Evolutionary conservation across 2,329 filamentous ascomycete genomes (phyloP), one percentile per base, ranked within the genome.

Genomic region (Beauveria asiatica): DNA sequence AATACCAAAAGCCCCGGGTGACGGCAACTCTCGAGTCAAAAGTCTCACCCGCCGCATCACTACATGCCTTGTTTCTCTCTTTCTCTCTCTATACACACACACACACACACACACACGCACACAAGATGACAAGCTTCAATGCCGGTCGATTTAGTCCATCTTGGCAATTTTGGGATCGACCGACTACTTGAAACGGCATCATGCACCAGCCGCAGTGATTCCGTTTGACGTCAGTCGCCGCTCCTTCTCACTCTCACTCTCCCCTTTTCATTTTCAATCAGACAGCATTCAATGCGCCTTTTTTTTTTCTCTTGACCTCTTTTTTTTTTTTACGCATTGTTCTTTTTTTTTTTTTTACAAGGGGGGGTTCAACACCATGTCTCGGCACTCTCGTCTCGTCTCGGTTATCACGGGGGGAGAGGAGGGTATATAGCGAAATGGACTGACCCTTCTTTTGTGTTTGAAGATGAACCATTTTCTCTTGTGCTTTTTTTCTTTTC

Each of bases 1-100:
- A 59, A 61, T 60, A 63, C 66, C 45, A 67, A 66, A 66, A 54
- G 25, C 41, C 33, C 11, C 5, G 10, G 30, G 30, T 11, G 11
- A 13, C 33, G 33, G 41, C 10, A 19, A 45, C n/a, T 33, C 25
- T 17, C 17, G 33, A 37, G 33, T 37, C 33, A 37, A 19, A 19
- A 23, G 55, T 50, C 55, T 57, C 55, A 57, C 30, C 19, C 17
- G 23, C 33, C 30, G 11, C 33, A 16, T 37, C 33, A 37, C 11
- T 37, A 6, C 11, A 37, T 37, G 11, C 11, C 13, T 7, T 16
- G 1, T n/a, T 6, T 42, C 39, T 42, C 17, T 8, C 6, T 42
- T 6, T 45, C 19, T 21, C 19, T 44, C 42, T 44, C n/a, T 9
- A 3, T 5, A 7, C 39, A 8, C 17, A 17, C 25, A 27, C 25